Conservation (phyloP, 345 rosid species). For the Syzygium aqueum region DNA sequence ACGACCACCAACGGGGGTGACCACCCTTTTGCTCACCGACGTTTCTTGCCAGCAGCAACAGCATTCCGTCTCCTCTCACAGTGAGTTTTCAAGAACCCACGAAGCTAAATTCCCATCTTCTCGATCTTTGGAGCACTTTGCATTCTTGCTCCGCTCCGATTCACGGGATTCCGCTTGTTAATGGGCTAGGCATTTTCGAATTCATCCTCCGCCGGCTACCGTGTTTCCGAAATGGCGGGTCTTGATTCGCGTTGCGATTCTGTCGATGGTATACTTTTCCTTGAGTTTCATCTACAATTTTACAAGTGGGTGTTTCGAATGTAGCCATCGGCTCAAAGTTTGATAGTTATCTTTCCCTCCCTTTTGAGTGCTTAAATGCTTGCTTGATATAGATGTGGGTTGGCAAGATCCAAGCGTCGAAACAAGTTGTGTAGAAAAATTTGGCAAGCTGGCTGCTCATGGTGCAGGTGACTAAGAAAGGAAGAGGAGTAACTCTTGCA, state of each 20-base stretch:
- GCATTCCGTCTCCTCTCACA: slow-evolving; percentile 9
- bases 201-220: slow-evolving; percentile 8
- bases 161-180: not conserved
- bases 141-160: not conserved
- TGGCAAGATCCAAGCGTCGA: not conserved
- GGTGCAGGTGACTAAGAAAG: not conserved
- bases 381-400: not conserved
- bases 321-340: not conserved
- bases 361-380: not conserved
- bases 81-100: slow-evolving; percentile 13
- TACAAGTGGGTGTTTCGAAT: not conserved
- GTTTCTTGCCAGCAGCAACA: slow-evolving; percentile 15
- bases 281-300: not conserved
- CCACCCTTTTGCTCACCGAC: slow-evolving; percentile 44
- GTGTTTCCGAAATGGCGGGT: slow-evolving; percentile 16
- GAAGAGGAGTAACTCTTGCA: not conserved
- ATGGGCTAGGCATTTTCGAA: slow-evolving; percentile 11
- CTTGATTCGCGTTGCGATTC: slow-evolving; percentile 16
- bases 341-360: not conserved
- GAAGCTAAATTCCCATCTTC: not conserved
- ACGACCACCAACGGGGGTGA: slow-evolving; percentile 25
- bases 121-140: not conserved
- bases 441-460: not conserved
- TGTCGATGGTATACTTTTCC: slow-evolving; percentile 9
- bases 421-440: not conserved